phyloP scores from a whole-genome alignment of 805 yeast species.

The Naumovozyma castellii region DNA sequence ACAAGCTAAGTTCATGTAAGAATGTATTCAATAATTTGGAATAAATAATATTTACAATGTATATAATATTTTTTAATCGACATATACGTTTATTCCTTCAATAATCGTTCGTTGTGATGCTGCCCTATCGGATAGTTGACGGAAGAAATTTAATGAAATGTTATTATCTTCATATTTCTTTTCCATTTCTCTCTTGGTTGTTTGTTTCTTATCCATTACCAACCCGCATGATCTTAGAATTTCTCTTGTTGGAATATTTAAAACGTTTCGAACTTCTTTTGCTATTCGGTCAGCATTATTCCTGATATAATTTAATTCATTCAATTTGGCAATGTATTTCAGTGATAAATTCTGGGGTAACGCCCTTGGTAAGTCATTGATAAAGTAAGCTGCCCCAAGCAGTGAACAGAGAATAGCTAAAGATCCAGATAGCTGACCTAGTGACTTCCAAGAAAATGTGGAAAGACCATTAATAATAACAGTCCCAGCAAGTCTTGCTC shows the following conservation, averaged over 20 bases:
- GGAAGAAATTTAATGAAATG: constrained; percentile 23
- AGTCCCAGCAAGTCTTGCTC: constrained; percentile 32
- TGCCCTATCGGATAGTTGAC: constrained; percentile 17
- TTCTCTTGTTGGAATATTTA: constrained; percentile 74
- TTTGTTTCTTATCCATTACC: constrained; percentile 20
- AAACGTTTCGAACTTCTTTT: constrained; percentile 71
- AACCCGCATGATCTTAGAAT: constrained; percentile 35
- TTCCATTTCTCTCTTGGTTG: constrained; percentile 20
- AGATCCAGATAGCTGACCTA: constrained; percentile 47
- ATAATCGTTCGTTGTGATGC: constrained; percentile 15
- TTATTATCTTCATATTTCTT: constrained; percentile 15
- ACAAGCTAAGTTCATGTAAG: too few species aligned
- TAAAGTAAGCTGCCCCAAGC: constrained; percentile 49
- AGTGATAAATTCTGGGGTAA: constrained; percentile 74
- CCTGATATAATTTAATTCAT: constrained; percentile 67
- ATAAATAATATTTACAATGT: background rate
- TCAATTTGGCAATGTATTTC: constrained; percentile 55
- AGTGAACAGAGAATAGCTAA: constrained; percentile 40
- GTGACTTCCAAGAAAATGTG: constrained; percentile 28
- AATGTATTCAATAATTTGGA: background rate
- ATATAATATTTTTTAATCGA: constrained; percentile 14
- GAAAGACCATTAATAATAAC: constrained; percentile 32
- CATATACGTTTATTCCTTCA: constrained; percentile 22
- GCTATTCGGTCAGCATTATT: constrained; percentile 68
- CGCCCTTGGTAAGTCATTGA: constrained; percentile 81